A percentile compares a stretch with the other conserved stretches of the same genome.
These are phyloP conservation scores for Apiospora arundinis DNA, from an alignment of 2,329 filamentous ascomycete species.

Conservation along the genomic window DNA sequence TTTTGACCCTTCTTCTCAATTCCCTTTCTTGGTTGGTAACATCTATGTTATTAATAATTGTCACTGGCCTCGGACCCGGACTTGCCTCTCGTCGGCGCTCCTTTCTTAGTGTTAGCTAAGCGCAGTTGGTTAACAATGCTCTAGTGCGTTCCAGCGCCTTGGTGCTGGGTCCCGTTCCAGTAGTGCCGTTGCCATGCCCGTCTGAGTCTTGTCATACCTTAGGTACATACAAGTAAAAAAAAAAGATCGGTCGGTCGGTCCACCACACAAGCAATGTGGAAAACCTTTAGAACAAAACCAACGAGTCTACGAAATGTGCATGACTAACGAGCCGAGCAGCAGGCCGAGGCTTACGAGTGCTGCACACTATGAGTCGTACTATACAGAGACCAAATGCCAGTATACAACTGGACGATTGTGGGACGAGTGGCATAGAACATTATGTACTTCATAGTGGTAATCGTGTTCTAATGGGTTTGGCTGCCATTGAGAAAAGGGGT, in stretches of 20 bases:
- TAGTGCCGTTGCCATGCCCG: constrained; percentile 3
- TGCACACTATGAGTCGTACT: not conserved
- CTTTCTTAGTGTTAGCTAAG: not conserved
- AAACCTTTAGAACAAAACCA: not conserved
- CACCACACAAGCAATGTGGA: not conserved
- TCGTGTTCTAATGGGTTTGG: no score
- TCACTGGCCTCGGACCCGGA: not conserved
- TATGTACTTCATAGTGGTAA: no score
- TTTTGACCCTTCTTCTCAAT: no score
- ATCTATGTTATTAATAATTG: not conserved
- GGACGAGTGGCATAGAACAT: not conserved
- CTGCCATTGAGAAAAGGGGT: not conserved
- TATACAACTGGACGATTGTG: not conserved
- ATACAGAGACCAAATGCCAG: not conserved
- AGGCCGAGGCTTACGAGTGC: constrained; percentile 1
- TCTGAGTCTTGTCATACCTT: not conserved
- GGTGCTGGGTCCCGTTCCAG: not conserved
- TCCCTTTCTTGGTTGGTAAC: not conserved
- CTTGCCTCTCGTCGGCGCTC: not conserved
- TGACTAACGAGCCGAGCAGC: not conserved
- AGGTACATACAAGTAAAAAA: no score
- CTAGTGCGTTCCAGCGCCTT: not conserved
- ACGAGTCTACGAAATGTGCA: not conserved
- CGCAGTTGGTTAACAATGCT: not conserved
- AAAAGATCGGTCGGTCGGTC: not conserved